These are phyloP conservation scores for Trichosporon faecale DNA, from an alignment of 1,284 basidiomycete genomes.

Conservation along the genomic window DNA sequence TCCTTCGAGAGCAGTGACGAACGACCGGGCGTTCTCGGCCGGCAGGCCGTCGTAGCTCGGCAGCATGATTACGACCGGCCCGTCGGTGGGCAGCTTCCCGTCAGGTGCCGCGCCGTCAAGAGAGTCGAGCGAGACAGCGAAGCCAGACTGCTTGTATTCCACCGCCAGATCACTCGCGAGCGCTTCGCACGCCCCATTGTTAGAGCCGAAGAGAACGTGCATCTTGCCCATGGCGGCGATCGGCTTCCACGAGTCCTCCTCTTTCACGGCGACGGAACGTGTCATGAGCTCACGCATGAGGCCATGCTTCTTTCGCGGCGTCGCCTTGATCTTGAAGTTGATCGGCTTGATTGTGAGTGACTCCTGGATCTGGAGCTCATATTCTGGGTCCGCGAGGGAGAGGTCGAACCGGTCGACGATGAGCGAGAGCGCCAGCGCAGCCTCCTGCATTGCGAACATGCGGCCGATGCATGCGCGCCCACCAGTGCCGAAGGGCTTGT, in stretches of 20 bases:
- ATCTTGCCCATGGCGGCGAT: constrained; percentile 22
- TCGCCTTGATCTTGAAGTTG: constrained; percentile 48
- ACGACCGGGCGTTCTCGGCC: constrained; percentile 5
- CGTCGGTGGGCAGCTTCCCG: constrained; percentile 52
- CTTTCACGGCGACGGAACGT: constrained; percentile 31
- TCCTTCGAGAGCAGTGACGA: background rate
- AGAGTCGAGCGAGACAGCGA: constrained; percentile 53
- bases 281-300: background rate
- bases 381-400: constrained; percentile 53
- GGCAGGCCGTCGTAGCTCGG: constrained; percentile 57
- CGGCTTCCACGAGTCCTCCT: background rate
- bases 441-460: constrained; percentile 57
- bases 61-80: constrained; percentile 57
- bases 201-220: constrained; percentile 49
- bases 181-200: constrained; percentile 57
- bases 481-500: constrained; percentile 38
- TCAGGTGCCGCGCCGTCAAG: constrained; percentile 54
- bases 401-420: constrained; percentile 56
- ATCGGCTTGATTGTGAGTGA: constrained; percentile 57
- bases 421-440: constrained; percentile 52
- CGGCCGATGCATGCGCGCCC: constrained; percentile 44
- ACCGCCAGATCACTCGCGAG: constrained; percentile 57
- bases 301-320: background rate
- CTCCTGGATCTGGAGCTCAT: constrained; percentile 55
- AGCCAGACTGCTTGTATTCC: constrained; percentile 54